Conservation (phyloP, 331 rosid genomes). For the Erythrophleum ivorense region DNA sequence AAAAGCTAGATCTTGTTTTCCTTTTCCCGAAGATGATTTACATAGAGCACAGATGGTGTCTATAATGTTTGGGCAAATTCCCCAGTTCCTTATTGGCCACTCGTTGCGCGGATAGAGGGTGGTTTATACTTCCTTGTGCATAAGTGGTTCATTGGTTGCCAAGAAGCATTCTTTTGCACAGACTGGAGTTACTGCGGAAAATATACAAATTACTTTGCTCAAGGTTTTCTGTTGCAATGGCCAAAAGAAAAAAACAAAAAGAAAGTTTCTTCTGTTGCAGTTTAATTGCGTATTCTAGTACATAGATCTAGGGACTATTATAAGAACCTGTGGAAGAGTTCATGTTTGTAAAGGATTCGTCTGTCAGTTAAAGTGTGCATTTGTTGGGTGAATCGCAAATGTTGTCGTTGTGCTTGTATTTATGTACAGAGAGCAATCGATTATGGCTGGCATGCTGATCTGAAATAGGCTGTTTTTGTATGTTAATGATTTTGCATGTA, state of each 20-base stretch:
- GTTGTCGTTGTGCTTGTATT: slow-evolving; percentile 59
- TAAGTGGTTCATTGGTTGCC: slow-evolving; percentile 54
- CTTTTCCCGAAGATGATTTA: slow-evolving; percentile 45
- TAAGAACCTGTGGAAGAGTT: slow-evolving; percentile 42
- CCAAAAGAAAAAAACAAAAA: background rate
- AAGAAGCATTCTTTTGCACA: slow-evolving; percentile 68
- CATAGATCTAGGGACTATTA: slow-evolving; percentile 52
- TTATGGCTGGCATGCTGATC: slow-evolving; percentile 48
- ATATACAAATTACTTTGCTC: slow-evolving; percentile 42
- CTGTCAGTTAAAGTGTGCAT: slow-evolving; percentile 47
- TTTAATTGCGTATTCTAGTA: slow-evolving; percentile 46
- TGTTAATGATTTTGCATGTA: slow-evolving; percentile 47
- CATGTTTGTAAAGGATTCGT: slow-evolving; percentile 64
- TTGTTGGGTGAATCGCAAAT: slow-evolving; percentile 50
- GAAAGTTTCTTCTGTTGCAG: slow-evolving; percentile 32
- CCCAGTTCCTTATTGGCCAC: slow-evolving; percentile 36
- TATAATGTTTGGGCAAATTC: slow-evolving; percentile 47
- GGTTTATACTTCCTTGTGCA: slow-evolving; percentile 50
- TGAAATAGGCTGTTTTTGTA: slow-evolving; percentile 50
- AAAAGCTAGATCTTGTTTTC: slow-evolving; percentile 22
- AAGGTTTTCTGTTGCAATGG: slow-evolving; percentile 44
- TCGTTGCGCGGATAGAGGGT: slow-evolving; percentile 25
- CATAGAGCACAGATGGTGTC: slow-evolving; percentile 43
- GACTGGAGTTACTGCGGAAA: slow-evolving; percentile 37
- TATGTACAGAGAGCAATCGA: slow-evolving; percentile 65